Evolutionary conservation across 306 rosid species (phyloP).

Genomic region (Clitoria ternatea): DNA sequence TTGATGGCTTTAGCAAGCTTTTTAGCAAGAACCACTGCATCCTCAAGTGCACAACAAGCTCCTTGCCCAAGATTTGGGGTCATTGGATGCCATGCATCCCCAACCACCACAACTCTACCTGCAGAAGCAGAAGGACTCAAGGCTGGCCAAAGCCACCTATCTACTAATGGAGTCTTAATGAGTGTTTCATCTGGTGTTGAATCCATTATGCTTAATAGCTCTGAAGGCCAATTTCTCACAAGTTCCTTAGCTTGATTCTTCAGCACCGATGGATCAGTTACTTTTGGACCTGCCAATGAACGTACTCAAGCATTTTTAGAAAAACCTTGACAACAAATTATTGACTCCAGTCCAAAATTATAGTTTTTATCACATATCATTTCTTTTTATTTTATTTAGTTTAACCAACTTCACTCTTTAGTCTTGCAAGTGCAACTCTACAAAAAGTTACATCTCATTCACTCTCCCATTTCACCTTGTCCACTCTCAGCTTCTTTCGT

Average conservation of each 20-base stretch:
- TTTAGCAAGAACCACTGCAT: constrained; percentile 58
- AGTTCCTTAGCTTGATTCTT: constrained; percentile 69
- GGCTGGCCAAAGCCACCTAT: constrained; percentile 88
- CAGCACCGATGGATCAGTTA: constrained; percentile 43
- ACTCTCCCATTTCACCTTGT: too few species aligned
- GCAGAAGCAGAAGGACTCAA: constrained; percentile 59
- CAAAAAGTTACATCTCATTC: too few species aligned
- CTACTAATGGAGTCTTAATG: constrained; percentile 65
- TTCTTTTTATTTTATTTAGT: too few species aligned
- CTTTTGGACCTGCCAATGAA: constrained; percentile 55
- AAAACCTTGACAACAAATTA: background rate
- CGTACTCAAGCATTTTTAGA: background rate
- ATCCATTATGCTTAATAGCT: constrained; percentile 51
- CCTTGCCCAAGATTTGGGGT: constrained; percentile 97
- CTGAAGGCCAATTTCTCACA: constrained; percentile 58
- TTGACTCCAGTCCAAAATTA: too few species aligned
- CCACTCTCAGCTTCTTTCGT: too few species aligned
- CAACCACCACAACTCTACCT: constrained; percentile 74
- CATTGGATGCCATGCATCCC: constrained; percentile 99
- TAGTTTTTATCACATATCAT: too few species aligned
- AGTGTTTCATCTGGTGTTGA: constrained; percentile 64
- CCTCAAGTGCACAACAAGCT: constrained; percentile 94
- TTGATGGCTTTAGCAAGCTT: constrained; percentile 63
- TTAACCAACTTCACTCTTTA: too few species aligned
- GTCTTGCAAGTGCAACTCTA: too few species aligned